Base-by-base conservation (phyloP, 257 asterid species). In the Solanum okadae region DNA sequence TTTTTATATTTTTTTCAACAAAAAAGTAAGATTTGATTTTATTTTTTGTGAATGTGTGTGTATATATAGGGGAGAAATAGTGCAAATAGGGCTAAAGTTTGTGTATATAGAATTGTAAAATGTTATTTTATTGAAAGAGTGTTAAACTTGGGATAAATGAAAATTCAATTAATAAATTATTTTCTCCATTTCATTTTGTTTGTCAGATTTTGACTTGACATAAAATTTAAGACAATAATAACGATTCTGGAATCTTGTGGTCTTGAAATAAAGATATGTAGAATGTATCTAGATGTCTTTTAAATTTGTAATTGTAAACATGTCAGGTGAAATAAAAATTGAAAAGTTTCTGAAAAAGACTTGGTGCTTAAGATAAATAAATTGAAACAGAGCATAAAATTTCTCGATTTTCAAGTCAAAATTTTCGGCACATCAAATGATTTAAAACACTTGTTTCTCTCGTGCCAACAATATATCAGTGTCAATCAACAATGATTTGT, bases 231-330 rank as follows among this genome's bases (percentile, higher is more conserved):
- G 1, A 63, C 0, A 63, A 0, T 10, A 63, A 63, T 23, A 23
- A 23, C 23, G 7, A 61, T 0, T 4, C 2, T 61, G 23, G 29
- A 61, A 61, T 23, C 14, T 22, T 23, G 2, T 20, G 1, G 1
- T 22, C 6, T 61, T 61, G 14, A 22, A 61, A 0, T 23, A 20
- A 20, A 59, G 11, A 59, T 49, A 15, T 15, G 22, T 49, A 0
- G 1, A 49, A 49, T 14, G 8, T 14, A 49, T 49, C 0, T 14
- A 14, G 0, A 49, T 49, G 22, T 49, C 61, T 14, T 49, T 15
- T 14, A 49, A 49, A 0, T 49, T 49, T 49, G 20, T 14, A 8
- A 0, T 49, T 15, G 0, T 0, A 49, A 14, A 49, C 0, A 49
- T 14, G 61, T 49, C 22, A 46, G 0, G 2, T 44, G 52, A 44